Conservation (phyloP, 257 asterid genomes). For the Gentiana macrophylla region DNA sequence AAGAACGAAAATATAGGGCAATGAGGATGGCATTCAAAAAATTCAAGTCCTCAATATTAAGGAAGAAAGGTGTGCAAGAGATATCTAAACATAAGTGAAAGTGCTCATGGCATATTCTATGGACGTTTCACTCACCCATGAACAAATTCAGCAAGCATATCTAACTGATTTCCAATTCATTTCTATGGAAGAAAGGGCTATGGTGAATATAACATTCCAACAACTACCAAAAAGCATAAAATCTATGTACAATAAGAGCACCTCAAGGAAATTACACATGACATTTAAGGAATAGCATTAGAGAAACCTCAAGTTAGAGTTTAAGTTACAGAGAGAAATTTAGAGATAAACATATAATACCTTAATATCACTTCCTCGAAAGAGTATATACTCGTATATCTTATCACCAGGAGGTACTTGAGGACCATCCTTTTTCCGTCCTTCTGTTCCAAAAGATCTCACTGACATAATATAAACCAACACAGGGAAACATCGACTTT, state of each 20-base stretch:
- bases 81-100: no score
- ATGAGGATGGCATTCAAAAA: no score
- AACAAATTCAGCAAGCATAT: neutral
- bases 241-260: neutral
- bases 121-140: no score
- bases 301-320: no score
- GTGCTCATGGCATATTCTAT: no score
- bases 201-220: neutral
- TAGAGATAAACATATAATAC: slow-evolving; percentile 21
- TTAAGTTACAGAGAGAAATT: neutral
- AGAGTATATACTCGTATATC: slow-evolving; percentile 79
- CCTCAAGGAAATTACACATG: neutral
- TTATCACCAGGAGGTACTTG: slow-evolving; percentile 88
- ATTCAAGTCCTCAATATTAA: no score
- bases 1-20: no score
- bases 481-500: neutral
- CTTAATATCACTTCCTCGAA: slow-evolving; percentile 95
- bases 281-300: neutral
- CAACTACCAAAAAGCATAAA: neutral
- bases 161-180: neutral
- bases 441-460: slow-evolving; percentile 96
- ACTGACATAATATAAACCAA: slow-evolving; percentile 32
- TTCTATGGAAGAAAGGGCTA: neutral
- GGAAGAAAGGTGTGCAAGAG: no score
- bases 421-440: slow-evolving; percentile 84